Conservation (phyloP, 495 filamentous ascomycete genomes). For the Acidiella bohemica region DNA sequence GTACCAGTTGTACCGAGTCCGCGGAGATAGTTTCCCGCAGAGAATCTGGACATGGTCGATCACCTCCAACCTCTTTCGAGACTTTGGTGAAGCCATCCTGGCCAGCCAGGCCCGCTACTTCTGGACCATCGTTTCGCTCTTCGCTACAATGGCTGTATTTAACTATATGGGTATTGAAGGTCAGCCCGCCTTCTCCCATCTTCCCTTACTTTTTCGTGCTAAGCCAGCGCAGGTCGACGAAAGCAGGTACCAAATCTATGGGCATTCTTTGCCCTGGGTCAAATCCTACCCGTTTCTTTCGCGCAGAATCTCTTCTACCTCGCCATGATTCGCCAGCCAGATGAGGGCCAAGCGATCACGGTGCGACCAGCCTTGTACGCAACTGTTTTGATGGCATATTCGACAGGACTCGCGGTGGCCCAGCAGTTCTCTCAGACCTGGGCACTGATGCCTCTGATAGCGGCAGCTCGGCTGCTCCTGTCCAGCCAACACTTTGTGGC, state of each 20-base stretch:
- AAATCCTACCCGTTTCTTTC: conserved; percentile 27
- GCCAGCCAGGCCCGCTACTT: conserved; percentile 1
- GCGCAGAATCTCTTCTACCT: conserved; percentile 28
- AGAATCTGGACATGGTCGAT: conserved; percentile 13
- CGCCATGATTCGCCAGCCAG: conserved; percentile 8
- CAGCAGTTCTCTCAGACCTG: neutral
- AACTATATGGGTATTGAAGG: conserved; percentile 17
- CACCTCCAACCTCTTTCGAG: conserved; percentile 12
- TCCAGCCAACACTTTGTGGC: neutral
- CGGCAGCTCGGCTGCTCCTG: conserved; percentile 1
- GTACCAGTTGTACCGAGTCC: neutral
- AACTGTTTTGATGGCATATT: neutral
- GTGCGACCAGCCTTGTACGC: neutral
- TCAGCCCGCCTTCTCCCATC: conserved; percentile 2
- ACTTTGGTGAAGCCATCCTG: conserved; percentile 16
- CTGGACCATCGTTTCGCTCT: conserved; percentile 11
- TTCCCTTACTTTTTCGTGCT: too few relatives aligned
- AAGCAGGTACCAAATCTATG: conserved; percentile 22
- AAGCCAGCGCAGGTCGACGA: conserved; percentile 21
- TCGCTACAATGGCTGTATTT: conserved; percentile 7
- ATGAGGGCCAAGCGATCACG: neutral
- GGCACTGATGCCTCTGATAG: conserved; percentile 1
- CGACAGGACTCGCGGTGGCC: neutral
- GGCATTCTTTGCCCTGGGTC: conserved; percentile 27
- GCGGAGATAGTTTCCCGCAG: neutral